phyloP scores from a whole-genome alignment of 768 basidiomycete genomes.

The Termitomyces sp. region DNA sequence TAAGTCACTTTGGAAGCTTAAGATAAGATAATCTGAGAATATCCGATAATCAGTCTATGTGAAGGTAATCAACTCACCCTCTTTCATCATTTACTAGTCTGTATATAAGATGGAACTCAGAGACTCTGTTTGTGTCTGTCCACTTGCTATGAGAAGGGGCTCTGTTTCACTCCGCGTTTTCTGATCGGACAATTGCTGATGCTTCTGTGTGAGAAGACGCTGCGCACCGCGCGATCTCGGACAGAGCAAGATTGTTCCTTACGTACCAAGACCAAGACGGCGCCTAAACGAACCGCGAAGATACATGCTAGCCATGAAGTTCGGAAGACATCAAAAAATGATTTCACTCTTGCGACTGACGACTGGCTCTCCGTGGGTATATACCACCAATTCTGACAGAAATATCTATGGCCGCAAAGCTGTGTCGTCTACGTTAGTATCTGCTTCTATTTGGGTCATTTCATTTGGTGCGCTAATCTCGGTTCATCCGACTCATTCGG shows the following conservation, averaged over 20 bases:
- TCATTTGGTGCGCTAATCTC: neutral
- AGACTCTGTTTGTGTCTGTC: neutral
- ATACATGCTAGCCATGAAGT: neutral
- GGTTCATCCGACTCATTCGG: neutral
- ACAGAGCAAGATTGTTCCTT: neutral
- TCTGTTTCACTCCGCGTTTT: neutral
- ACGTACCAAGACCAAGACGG: too few species aligned
- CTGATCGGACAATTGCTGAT: neutral
- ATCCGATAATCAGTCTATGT: neutral
- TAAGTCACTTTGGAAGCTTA: neutral
- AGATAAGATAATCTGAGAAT: conserved; percentile 1
- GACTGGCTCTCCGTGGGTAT: too few species aligned
- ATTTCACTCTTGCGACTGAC: neutral
- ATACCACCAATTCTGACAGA: too few species aligned
- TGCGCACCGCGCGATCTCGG: neutral
- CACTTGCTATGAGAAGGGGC: neutral
- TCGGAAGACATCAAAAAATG: neutral
- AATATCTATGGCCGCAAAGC: too few species aligned
- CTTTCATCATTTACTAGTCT: too few species aligned
- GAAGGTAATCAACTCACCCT: too few species aligned
- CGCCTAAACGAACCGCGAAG: neutral
- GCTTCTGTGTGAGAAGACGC: neutral
- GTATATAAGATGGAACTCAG: too few species aligned
- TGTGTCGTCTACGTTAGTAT: too few species aligned
- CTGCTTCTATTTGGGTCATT: too few species aligned